Base-by-base conservation (phyloP, 2,329 filamentous ascomycete genomes). In the Colletotrichum chrysophilum region DNA sequence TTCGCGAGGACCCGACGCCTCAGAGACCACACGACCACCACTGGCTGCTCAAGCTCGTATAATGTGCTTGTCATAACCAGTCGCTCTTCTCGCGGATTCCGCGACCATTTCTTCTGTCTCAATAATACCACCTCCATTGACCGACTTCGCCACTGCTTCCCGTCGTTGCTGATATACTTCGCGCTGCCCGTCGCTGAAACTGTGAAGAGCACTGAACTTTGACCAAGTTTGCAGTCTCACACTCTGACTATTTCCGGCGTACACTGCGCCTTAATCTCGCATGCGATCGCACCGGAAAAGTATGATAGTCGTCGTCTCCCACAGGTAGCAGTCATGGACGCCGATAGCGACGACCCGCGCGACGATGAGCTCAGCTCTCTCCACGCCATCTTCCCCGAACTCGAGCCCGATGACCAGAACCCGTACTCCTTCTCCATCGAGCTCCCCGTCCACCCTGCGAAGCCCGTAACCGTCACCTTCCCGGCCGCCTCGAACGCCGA, bases 361-460 rank as follows among this genome's bases (percentile, higher is more conserved):
- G 83, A 87, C 70, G 85, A 88, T 62, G 92, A 94, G 85, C 86
- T 94, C 70, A 89, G 88, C 79, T 89, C 91, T 16, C 87, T 94
- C 71, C 85, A 87, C 71, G 91, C 92, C 77, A 94, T 94, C 79
- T 94, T 90, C 78, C 92, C 92, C n/a, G 93, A 94, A 82, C 89
- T 94, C 16, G 86, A 86, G 34, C 81, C 87, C 24, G 82, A 86
- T 61, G 80, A 85, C 8, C 79, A 86, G 36, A 84, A 88, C 74
- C 81, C 81, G n/a, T 88, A 88, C 79, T 85, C 85, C 9, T 89
- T 93, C 80, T 85, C 86, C 58, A 87, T 93, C 72, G 89, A 92
- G 60, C 83, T 93, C 21, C 90, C 91, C 5, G 89, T 93, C 55
- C 87, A 88, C 77, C 89, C 92, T 13, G 84, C 83, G 38, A 85